Evolutionary conservation across 768 basidiomycete genomes (phyloP).

Genomic region (Leucocoprinus birnbaumii): DNA sequence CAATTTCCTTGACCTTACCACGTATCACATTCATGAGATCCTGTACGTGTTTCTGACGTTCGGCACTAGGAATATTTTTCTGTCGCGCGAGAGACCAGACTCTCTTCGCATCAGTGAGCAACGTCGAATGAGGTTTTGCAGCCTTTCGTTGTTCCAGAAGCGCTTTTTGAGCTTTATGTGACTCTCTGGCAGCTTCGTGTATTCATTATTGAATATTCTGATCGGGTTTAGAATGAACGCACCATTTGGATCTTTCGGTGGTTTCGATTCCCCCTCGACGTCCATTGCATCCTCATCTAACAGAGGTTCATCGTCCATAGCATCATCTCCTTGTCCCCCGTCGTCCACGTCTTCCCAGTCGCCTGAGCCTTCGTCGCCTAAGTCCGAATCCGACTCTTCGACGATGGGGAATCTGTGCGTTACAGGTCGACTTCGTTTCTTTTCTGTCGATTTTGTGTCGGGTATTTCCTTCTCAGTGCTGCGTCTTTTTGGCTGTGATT

Average conservation of each 20-base stretch:
- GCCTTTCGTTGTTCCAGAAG: slow-evolving; percentile 70
- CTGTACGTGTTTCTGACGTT: slow-evolving; percentile 72
- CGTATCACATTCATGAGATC: slow-evolving; percentile 75
- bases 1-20: slow-evolving; percentile 82
- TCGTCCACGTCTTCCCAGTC: slow-evolving; percentile 34
- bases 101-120: slow-evolving; percentile 70
- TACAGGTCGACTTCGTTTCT: slow-evolving; percentile 62
- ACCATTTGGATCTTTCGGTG: slow-evolving; percentile 62
- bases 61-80: slow-evolving; percentile 63
- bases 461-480: slow-evolving; percentile 35
- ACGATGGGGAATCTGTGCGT: slow-evolving; percentile 32
- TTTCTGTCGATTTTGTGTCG: slow-evolving; percentile 29
- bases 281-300: no score
- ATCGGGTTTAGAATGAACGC: slow-evolving; percentile 13
- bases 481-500: slow-evolving; percentile 48
- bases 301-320: slow-evolving; percentile 23
- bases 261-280: no score
- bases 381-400: slow-evolving; percentile 35
- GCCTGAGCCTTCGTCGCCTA: slow-evolving; percentile 33
- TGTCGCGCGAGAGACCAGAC: slow-evolving; percentile 76
- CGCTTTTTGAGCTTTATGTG: slow-evolving; percentile 67
- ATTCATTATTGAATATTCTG: slow-evolving; percentile 4
- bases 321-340: slow-evolving; percentile 27
- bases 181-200: slow-evolving; percentile 55
- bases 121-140: slow-evolving; percentile 70